Evolutionary conservation across 1,139 yeast genomes (phyloP), one percentile per base, ranked within the genome.

Genomic region (Yamadazyma membranifaciens): DNA sequence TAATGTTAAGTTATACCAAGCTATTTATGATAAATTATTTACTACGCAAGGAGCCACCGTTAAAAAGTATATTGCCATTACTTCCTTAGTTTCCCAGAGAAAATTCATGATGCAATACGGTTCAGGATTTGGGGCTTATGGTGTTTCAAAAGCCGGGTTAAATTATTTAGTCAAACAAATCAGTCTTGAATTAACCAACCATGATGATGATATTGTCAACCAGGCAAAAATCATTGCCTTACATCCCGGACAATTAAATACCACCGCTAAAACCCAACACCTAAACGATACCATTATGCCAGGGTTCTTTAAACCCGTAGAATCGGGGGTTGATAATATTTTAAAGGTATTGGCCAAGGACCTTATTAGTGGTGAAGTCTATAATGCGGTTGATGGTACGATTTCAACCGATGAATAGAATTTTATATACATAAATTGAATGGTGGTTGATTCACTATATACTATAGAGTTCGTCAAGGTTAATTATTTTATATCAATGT

Each of bases 1-100:
- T 2, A 4, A 41, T 7, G 34, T 39, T n/a, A 47, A 46, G 28
- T 10, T 41, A 6, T 47, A 46, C 25, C 34, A 39, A 20, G 41
- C 49, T 3, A 27, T 43, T 32, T 34, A 34, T 22, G 45, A 44
- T 25, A 34, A 40, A 24, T 38, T 46, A 11, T 40, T 27, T 22
- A 38, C 39, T 36, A 37, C 30, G 6, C 12, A 27, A 6, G 32
- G 35, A 4, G 12, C n/a, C 4, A 14, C 7, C 6, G 10, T 6
- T 3, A 43, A 40, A 26, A 41, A 39, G 33, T 38, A 46, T 24
- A 31, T 40, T 4, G 16, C 33, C 27, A 34, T 43, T n/a, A 41
- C 44, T 9, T 31, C 42, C n/a, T 4, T 15, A 9, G 46, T 38
- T 22, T 27, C 31, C 36, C 7, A 12, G 16, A 4, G 7, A 9